Evolutionary conservation across 345 rosid genomes (phyloP).

Genomic region (Citrus mangshanensis): DNA sequence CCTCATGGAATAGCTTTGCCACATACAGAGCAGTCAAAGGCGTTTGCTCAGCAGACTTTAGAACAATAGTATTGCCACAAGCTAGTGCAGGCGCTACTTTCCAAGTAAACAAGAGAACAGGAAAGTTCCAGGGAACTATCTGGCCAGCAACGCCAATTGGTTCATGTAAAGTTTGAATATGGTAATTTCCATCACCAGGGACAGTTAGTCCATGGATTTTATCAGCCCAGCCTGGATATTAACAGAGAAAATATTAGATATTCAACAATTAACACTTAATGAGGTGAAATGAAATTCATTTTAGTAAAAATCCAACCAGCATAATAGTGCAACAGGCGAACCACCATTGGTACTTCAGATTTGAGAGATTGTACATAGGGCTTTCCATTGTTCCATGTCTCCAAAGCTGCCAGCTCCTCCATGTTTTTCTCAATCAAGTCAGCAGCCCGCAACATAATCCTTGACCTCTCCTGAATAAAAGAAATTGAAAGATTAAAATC

Average conservation of each 20-base stretch:
- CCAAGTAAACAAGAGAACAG: slow-evolving; percentile 63
- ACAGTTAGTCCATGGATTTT: slow-evolving; percentile 59
- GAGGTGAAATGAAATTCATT: background rate
- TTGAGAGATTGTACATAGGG: slow-evolving; percentile 64
- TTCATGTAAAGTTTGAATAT: slow-evolving; percentile 59
- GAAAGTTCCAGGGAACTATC: slow-evolving; percentile 70
- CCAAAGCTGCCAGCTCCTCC: slow-evolving; percentile 82
- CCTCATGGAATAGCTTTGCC: slow-evolving; percentile 65
- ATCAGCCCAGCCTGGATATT: slow-evolving; percentile 59
- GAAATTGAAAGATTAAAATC: background rate
- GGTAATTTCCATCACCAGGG: slow-evolving; percentile 62
- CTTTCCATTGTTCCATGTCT: slow-evolving; percentile 96
- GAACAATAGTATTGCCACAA: slow-evolving; percentile 58
- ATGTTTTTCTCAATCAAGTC: slow-evolving; percentile 87
- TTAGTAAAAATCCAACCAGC: slow-evolving; percentile 47
- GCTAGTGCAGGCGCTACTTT: slow-evolving; percentile 68
- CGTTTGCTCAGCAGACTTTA: slow-evolving; percentile 63
- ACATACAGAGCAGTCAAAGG: slow-evolving; percentile 56
- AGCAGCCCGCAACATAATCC: slow-evolving; percentile 63
- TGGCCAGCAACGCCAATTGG: slow-evolving; percentile 70
- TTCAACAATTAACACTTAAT: background rate
- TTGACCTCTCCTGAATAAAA: slow-evolving; percentile 72
- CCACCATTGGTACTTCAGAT: slow-evolving; percentile 62
- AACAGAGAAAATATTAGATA: background rate
- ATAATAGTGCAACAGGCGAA: slow-evolving; percentile 79